Evolutionary conservation across 495 filamentous ascomycete genomes (phyloP).

Genomic region (Viridothelium virens): DNA sequence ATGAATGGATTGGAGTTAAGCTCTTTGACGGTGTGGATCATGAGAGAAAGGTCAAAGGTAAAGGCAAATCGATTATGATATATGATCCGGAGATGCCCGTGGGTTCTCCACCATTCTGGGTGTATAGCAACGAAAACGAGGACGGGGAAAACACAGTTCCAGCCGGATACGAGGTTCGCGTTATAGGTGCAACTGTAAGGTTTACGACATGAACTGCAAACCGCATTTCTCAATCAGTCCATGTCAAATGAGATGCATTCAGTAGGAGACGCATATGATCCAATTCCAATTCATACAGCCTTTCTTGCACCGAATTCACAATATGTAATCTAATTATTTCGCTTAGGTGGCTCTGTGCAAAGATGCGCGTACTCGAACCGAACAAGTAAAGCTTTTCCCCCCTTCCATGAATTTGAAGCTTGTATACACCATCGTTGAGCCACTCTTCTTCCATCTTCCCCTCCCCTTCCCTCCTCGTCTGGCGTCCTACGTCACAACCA

Average conservation of each 20-base stretch:
- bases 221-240: background rate
- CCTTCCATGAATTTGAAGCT: too few relatives aligned
- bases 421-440: too few relatives aligned
- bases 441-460: slow-evolving; percentile 13
- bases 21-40: background rate
- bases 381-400: too few relatives aligned
- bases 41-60: background rate
- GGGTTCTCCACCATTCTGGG: slow-evolving; percentile 3
- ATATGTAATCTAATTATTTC: too few relatives aligned
- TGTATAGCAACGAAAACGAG: background rate
- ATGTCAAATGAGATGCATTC: too few relatives aligned
- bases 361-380: too few relatives aligned
- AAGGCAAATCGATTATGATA: slow-evolving; percentile 7
- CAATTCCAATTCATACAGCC: too few relatives aligned
- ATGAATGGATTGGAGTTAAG: slow-evolving; percentile 3
- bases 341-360: too few relatives aligned
- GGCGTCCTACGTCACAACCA: too few relatives aligned
- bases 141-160: background rate
- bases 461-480: slow-evolving; percentile 23
- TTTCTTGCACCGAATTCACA: too few relatives aligned
- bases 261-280: too few relatives aligned
- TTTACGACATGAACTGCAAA: background rate
- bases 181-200: background rate
- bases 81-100: background rate
- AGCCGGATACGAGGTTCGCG: background rate